Base-by-base conservation (phyloP, 2,329 filamentous ascomycete species). In the Alternaria solani region DNA sequence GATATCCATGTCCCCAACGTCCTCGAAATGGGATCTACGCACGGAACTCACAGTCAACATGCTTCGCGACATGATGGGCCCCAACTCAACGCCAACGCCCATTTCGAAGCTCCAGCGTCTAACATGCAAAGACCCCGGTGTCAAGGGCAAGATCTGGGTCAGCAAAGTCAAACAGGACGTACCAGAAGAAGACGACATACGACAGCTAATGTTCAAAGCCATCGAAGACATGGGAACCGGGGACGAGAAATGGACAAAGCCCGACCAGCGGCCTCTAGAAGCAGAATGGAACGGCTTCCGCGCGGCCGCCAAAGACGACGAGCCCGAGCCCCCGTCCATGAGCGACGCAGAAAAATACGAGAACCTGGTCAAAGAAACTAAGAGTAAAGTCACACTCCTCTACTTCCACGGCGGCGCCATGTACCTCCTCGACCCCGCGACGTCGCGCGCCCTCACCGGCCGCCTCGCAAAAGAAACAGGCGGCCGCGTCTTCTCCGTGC, bases 101-200 rank as follows among this genome's bases (percentile, higher is more conserved):
- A 75, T 79, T n/a, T 66, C 70, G 0, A 74, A 76, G 48, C 46
- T 70, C 7, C 94, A 97, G 78, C 81, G 79, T 42, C 69, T 86
- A n/a, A 86, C 87, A 1, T 79, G 86, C 44, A 86, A 83, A 58
- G 90, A 91, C 55, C 85, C 85, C 0, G 88, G 87, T 0, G 82
- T 96, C 72, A 93, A 92, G 74, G 93, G 93, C 4, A 87, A 86
- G 44, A 88, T 95, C 65, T 97, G 94, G 94, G 84, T 96, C 25
- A 89, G 89, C 69, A 90, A 87, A 55, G 89, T 91, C 42, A 86
- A 85, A 0, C 81, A 92, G 16, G 86, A 87, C 0, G 80, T 81
- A 2, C 90, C 89, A 0, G 81, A 86, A 0, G 83, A 84, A 73
- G 69, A 85, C 44, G 80, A 82, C 42, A 60, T 68, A 2, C 80